Evolutionary conservation across 331 rosid species (phyloP), one percentile per base, ranked within the genome.

Genomic region (Pyrus hybrid): DNA sequence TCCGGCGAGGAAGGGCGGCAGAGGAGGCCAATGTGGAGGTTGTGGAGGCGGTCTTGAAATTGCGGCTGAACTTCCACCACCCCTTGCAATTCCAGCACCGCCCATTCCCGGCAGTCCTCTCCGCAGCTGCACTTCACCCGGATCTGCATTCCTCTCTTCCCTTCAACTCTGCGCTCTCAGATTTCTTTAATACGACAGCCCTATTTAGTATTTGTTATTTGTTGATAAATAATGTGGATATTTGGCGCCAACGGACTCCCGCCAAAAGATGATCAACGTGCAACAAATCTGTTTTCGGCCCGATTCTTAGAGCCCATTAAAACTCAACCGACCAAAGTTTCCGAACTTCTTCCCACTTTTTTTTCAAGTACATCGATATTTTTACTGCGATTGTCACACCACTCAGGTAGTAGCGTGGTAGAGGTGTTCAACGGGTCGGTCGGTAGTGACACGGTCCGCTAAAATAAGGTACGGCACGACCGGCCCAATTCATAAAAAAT

Each of bases 1-100:
- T 89, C 96, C 96, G 85, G 85, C 72, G 90, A 79, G 65, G 97
- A 89, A 79, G 96, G 88, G 18, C 96, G 97, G 64, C 97, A 91
- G 81, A 91, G 97, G 35, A 79, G 66, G 21, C 96, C 96, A 43
- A 91, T 89, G 22, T 85, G 71, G 49, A 91, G 91, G 71, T 88
- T 88, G 4, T 87, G 89, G 63, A 89, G 86, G 35, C 86, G 85
- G 62, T 80, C 88, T 17, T 83, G 80, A 77, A 93, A 89, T 28
- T 80, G 77, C 3, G 92, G 83, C 47, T 85, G 92, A 17, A 89
- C 85, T 72, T 93, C 97, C 3, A 91, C 89, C 11, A 82, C 68
- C 51, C 98, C 98, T 84, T 93, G 98, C 9, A 91, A 23, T 73
- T 91, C 98, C 8, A 93, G 65, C 28, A 93, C 77, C 18, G 89